Percentiles rank a stretch among this genome's conserved stretches.
These are phyloP conservation scores for Pseudoturritis turrita DNA, from an alignment of 345 rosid species.

Conservation along the genomic window DNA sequence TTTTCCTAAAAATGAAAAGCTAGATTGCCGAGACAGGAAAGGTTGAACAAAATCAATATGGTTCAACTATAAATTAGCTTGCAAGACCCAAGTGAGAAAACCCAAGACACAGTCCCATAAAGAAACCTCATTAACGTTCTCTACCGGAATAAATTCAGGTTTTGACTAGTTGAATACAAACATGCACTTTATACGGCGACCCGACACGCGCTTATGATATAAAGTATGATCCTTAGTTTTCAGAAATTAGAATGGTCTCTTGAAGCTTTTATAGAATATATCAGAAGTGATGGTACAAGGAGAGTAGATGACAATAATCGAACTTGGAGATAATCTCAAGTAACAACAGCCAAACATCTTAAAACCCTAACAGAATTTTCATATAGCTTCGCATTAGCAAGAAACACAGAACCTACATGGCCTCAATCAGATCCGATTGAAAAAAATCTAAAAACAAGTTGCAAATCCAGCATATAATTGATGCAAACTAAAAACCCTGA, in stretches of 20 bases:
- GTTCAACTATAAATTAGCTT: not conserved
- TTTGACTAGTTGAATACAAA: not conserved
- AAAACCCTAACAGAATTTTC: not conserved
- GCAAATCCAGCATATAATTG: not conserved
- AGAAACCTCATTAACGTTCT: slow-evolving; percentile 3
- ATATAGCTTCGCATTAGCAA: not conserved
- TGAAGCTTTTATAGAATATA: not conserved
- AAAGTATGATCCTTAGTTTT: not conserved
- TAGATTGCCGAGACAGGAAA: not conserved
- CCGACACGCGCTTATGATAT: not conserved
- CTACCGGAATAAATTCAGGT: not conserved
- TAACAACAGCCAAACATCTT: not conserved
- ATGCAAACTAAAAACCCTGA: not conserved
- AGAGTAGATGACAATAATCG: not conserved
- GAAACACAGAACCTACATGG: not conserved
- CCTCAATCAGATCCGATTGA: slow-evolving; percentile 10
- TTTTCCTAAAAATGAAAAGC: not conserved
- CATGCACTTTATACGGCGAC: not conserved
- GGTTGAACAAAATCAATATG: not conserved
- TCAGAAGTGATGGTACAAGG: not conserved
- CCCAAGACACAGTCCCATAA: not conserved
- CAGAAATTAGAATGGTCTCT: not conserved
- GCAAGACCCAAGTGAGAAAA: not conserved
- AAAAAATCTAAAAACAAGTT: not conserved
- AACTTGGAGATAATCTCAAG: not conserved